A percentile compares a stretch with the other conserved stretches of the same genome.
These are phyloP conservation scores for Nothophytophthora sp. DNA, from an alignment of 352 stramenopile species.

Conservation along the genomic window DNA sequence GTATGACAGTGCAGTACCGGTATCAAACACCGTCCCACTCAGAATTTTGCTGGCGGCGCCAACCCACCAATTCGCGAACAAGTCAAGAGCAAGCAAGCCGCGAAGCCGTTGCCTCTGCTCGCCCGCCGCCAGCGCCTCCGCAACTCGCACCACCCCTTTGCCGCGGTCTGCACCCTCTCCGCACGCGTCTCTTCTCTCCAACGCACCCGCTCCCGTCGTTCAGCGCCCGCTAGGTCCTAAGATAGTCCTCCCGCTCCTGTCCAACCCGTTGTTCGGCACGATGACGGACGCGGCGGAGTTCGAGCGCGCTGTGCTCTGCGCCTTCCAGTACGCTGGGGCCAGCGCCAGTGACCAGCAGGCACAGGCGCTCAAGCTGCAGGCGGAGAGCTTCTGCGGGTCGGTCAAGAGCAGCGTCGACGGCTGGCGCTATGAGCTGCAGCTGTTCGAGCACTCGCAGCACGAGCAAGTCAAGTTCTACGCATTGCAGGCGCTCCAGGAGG, in stretches of 20 bases:
- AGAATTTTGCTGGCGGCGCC: no score
- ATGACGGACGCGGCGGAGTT: conserved; percentile 53
- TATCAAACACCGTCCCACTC: no score
- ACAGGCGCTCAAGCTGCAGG: conserved; percentile 68
- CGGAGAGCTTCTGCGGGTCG: conserved; percentile 63
- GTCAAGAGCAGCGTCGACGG: conserved; percentile 53
- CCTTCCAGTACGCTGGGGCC: conserved; percentile 79
- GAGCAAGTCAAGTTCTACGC: conserved; percentile 86
- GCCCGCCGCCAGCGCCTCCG: no score
- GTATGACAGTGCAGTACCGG: no score
- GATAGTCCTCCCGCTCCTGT: background rate
- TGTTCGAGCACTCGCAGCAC: conserved; percentile 68
- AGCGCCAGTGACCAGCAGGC: conserved; percentile 44
- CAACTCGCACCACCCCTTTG: no score
- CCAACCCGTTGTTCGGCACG: conserved; percentile 1
- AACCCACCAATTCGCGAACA: no score
- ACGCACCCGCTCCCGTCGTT: background rate
- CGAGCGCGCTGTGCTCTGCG: conserved; percentile 74
- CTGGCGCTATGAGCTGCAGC: conserved; percentile 65
- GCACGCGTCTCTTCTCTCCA: background rate
- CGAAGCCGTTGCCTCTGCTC: no score
- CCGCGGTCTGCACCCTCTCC: background rate
- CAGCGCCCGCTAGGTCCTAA: background rate
- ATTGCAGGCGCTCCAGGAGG: conserved; percentile 75
- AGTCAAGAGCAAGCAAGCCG: no score